Base-by-base conservation (phyloP, 2,329 filamentous ascomycete genomes). In the Chrysoporthe puriensis region DNA sequence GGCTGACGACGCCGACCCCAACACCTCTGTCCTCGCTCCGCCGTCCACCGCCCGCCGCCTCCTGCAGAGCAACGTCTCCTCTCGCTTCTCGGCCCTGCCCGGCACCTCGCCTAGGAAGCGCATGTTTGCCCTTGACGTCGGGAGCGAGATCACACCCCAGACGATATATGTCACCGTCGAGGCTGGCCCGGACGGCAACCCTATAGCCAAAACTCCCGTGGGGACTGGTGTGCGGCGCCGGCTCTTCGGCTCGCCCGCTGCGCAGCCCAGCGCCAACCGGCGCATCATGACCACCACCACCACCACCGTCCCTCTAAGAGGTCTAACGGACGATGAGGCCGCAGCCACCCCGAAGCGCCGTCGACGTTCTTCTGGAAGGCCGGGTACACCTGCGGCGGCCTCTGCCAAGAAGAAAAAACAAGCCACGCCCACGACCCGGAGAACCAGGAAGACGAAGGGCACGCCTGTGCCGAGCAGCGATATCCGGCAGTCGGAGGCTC, bases 61-160 rank as follows among this genome's bases (percentile, higher is more conserved):
- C 67, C 82, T 84, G 21, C 81, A 79, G 52, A 85, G 81, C 72
- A 79, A 81, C 58, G 77, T 40, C 79, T 82, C 70, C 69, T 77
- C 32, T 77, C 81, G 43, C 73, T 81, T 61, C 69, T 68, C 66
- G 73, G 71, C 48, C 69, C 70, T 69, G 18, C 63, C 66, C 34
- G 70, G 70, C 21, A 74, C 73, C 18, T 87, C 86, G 54, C 85
- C 86, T 50, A 79, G 84, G 61, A 88, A 86, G 77, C 85, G 83
- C 73, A 86, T 79, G 57, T 87, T 87, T 70, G 82, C 86, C 74
- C 81, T 88, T 44, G 84, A 87, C 70, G 84, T 86, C 36, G 85
- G 85, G 59, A 78, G 84, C 71, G 79, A 79, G 48, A 75, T 74
- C 58, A 81, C 84, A 59, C 84, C 85, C 2, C 84, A 87, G 74